Evolutionary conservation across 2,329 filamentous ascomycete species (phyloP).

Genomic region (Ceratocystis harringtonii): DNA sequence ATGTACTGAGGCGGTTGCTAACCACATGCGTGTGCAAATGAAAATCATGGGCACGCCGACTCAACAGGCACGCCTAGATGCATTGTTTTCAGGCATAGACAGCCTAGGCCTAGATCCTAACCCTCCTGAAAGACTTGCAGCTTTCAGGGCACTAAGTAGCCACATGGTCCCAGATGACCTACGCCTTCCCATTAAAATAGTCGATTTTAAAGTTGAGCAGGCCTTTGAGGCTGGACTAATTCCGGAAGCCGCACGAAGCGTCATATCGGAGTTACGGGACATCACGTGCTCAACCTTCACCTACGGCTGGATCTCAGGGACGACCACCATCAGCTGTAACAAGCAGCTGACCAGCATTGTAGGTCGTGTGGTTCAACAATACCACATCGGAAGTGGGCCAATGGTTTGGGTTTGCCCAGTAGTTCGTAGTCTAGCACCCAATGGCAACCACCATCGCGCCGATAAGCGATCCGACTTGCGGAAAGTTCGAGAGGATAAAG

Average conservation of each 20-base stretch:
- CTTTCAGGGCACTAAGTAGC: neutral
- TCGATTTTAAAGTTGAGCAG: neutral
- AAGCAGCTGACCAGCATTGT: conserved; percentile 5
- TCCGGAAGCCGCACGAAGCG: neutral
- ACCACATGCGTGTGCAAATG: conserved; percentile 7
- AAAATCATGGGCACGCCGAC: conserved; percentile 7
- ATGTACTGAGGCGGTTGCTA: neutral
- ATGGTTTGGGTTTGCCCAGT: conserved; percentile 5
- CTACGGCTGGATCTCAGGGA: neutral
- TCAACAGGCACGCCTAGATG: conserved; percentile 1
- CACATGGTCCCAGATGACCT: neutral
- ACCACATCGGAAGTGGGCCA: neutral
- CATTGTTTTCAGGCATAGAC: neutral
- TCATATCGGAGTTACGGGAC: neutral
- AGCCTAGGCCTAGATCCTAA: neutral
- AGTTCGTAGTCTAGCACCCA: conserved; percentile 4
- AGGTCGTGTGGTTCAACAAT: conserved; percentile 4
- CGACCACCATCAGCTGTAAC: conserved; percentile 5
- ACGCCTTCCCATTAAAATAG: neutral
- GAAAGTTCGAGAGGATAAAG: neutral
- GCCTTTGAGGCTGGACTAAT: neutral
- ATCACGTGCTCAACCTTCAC: conserved; percentile 6
- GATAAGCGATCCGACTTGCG: neutral
- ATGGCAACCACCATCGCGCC: conserved; percentile 1
- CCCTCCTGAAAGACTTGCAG: conserved; percentile 1